Base-by-base conservation (phyloP, 2,329 filamentous ascomycete species). In the Sporothrix inflata region DNA sequence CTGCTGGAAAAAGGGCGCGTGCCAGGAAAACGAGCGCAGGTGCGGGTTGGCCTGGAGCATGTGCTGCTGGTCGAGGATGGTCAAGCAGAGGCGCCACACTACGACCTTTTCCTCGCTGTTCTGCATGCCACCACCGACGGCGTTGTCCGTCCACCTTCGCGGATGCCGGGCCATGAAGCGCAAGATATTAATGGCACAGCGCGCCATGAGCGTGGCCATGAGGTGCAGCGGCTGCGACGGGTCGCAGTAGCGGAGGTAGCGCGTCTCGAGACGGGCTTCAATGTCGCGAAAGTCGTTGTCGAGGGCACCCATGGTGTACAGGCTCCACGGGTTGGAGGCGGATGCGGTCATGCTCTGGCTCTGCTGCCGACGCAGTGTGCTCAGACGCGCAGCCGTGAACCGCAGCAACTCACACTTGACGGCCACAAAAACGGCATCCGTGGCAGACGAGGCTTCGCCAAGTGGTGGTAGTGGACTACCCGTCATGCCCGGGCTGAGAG, bases 11-110 rank as follows among this genome's bases (percentile, higher is more conserved):
- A 77, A 80, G 3, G 78, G 67, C 45, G 75, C 77, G 65, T 80
- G 73, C 80, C 80, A 81, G 2, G 78, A 76, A 74, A 80, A 81
- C 42, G 72, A 74, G 66, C 76, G 73, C 12, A 81, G 74, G 34
- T 75, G 76, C 8, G 78, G 77, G 70, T 76, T 80, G 27, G 79
- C 78, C 69, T 79, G 79, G 69, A 80, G 60, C 77, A 82, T 80
- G 60, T 76, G 75, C 49, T 79, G 73, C 71, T 79, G 77, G 53
- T 80, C 78, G 5, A 81, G 76, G 42, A 80, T 76, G 57, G 76
- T 77, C 74, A 77, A 76, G 51, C 72, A 74, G 42, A 78, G 61
- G 6, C 76, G 74, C 79, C 78, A 80, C 9, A 81, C 77, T 27
- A 65, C 76, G 57, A 77, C 74, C 24, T 75, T 77, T 70, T 80